phyloP scores from a whole-genome alignment of 306 rosid genomes.

The Herpetospermum pedunculosum region DNA sequence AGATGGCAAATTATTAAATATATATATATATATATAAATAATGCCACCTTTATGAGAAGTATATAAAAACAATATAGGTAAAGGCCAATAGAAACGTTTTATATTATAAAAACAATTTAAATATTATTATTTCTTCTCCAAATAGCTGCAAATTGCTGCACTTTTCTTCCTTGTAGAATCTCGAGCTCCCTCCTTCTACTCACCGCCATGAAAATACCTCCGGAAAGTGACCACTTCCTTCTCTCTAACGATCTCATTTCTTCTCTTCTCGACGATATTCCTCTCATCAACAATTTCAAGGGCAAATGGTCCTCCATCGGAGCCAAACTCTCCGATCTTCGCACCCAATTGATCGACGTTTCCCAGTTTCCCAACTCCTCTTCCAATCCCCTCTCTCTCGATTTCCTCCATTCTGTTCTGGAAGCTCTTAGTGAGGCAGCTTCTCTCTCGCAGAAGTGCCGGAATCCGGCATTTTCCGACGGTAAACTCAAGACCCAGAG shows the following conservation, averaged over 20 bases:
- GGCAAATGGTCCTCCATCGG: constrained; percentile 62
- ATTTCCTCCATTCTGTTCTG: constrained; percentile 44
- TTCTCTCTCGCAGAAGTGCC: constrained; percentile 39
- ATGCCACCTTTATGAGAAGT: too few relatives aligned
- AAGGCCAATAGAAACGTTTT: too few relatives aligned
- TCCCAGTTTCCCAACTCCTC: constrained; percentile 31
- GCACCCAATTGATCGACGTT: constrained; percentile 54
- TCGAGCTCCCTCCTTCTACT: background rate
- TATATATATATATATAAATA: too few relatives aligned
- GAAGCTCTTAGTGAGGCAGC: constrained; percentile 39
- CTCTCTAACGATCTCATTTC: constrained; percentile 19
- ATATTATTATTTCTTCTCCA: background rate
- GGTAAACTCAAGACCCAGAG: constrained; percentile 89
- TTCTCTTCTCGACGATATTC: constrained; percentile 38
- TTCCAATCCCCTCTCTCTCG: constrained; percentile 52
- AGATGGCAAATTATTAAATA: background rate
- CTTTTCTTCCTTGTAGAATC: background rate
- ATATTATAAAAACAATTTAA: too few relatives aligned
- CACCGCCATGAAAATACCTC: constrained; percentile 38
- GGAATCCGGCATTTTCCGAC: constrained; percentile 18
- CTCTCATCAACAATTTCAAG: constrained; percentile 37
- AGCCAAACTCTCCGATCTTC: constrained; percentile 51
- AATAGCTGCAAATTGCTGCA: background rate
- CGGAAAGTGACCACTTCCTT: constrained; percentile 29
- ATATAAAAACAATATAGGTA: too few relatives aligned